Conservation (phyloP, 1,284 basidiomycete species). For the Sanghuangporus weigelae region DNA sequence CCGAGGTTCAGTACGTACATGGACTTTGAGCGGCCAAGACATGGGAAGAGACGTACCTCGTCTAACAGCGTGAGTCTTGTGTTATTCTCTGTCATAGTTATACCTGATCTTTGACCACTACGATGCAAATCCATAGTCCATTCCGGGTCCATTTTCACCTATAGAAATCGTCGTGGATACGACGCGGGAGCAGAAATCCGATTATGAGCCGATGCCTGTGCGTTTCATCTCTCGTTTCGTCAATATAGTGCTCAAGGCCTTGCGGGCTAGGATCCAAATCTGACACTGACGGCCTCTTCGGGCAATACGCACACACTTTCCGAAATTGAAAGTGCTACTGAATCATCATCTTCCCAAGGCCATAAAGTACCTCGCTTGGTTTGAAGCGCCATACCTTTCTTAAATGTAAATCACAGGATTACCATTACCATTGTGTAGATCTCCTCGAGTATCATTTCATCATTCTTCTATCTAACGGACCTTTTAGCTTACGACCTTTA, state of each 20-base stretch:
- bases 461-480: too few species aligned
- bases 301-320: too few species aligned
- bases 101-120: too few species aligned
- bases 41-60: background rate
- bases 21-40: background rate
- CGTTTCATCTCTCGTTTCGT: background rate
- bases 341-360: background rate
- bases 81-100: background rate
- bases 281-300: background rate
- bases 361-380: background rate
- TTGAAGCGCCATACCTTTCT: background rate
- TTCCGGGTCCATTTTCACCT: background rate
- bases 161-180: constrained; percentile 13
- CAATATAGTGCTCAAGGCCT: too few species aligned
- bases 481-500: background rate
- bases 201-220: constrained; percentile 9
- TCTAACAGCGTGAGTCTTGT: background rate
- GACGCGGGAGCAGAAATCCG: constrained; percentile 11
- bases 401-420: too few species aligned
- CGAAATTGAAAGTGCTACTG: background rate
- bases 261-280: too few species aligned
- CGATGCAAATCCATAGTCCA: background rate
- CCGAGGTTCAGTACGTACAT: constrained; percentile 5
- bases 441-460: too few species aligned
- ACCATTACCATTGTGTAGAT: too few species aligned